Base-by-base conservation (phyloP, 345 rosid genomes). In the Moricandia arvensis region DNA sequence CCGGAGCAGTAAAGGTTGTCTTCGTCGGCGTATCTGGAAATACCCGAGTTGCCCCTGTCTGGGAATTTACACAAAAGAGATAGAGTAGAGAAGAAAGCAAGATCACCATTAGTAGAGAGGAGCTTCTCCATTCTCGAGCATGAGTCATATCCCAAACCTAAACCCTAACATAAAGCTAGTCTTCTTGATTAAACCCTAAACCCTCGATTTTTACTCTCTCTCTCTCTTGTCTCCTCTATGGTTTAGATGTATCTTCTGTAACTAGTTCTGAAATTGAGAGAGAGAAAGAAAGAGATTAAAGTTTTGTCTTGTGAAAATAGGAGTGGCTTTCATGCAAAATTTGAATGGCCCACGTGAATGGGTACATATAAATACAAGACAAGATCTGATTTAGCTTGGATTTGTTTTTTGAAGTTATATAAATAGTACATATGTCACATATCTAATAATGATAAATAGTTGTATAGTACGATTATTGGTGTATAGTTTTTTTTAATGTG, bases 11-110 rank as follows among this genome's bases (percentile, higher is more conserved):
- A 70, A 58, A 59, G 12, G 11, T 30, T 5, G 37, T 6, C 9
- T 45, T 34, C 27, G 38, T 29, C 30, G 68, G 76, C 26, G 75
- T 67, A 29, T 75, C 82, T 16, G 81, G 79, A 59, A 83, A 68
- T 53, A 82, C 38, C 81, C 92, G 68, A 26, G 79, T 77, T 13
- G 94, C 94, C 53, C 76, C 87, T n/a, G 79, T 87, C 1, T 34
- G 18, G 4, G 82, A 61, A 62, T 43, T 73, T 31, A 67, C 33
- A 60, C 26, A 60, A 26, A 54, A 41, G 37, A 54, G 15, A 60
- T 73, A 69, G 34, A 68, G 70, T 24, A 68, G 54, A 41, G 54
- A 73, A 73, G 78, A 79, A 68, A 79, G 45, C 18, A 73, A 73
- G 55, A 79, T 61, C 45, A 63, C n/a, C 66, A 63, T 68, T 31